Base-by-base conservation (phyloP, 2,329 filamentous ascomycete genomes). In the Sphaerulina vaccinii region DNA sequence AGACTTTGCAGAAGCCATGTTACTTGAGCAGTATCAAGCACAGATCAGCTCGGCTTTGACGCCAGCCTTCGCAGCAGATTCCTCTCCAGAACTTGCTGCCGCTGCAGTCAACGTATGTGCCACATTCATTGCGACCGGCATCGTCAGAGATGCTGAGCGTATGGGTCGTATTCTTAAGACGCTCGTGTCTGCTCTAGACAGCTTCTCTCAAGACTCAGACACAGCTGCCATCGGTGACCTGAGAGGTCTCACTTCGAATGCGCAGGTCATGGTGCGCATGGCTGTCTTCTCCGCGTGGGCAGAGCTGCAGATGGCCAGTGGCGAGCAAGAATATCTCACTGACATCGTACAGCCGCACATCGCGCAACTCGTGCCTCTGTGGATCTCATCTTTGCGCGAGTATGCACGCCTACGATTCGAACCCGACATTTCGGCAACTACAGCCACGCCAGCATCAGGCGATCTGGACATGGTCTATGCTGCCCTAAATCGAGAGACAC, bases 161-260 rank as follows among this genome's bases (percentile, higher is more conserved):
- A 99, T 99, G 93, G 93, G 93, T 18, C 86, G 93, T 51, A 99
- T 99, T 47, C 79, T 99, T 51, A 97, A 96, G 73, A 87, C 95
- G 1, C 79, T 99, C 2, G 88, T 96, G 5, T 86, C 86, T 37
- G 91, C 91, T 0, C 79, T 99, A 1, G 92, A 97, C 64, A 96
- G 92, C 70, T 96, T 97, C 65, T 89, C 89, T 2, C 76, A 73
- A 39, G 88, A 95, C 56, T 78, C 82, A 1, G 88, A 95, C 62
- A 87, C 86, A 37, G 89, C 88, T 0, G 84, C 89, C 18, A 97
- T 99, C 66, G 93, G 93, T 13, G 95, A 99, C 61, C 78, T 99
- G 5, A 90, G 89, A 70, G 90, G 89, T 0, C 81, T 99, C 15
- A 96, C 91, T 67, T 90, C 92, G 1, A 99, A 99, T 68, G 92